Evolutionary conservation across 2,329 filamentous ascomycete genomes (phyloP), one percentile per base, ranked within the genome.

Genomic region (Aspergillus chevalieri): DNA sequence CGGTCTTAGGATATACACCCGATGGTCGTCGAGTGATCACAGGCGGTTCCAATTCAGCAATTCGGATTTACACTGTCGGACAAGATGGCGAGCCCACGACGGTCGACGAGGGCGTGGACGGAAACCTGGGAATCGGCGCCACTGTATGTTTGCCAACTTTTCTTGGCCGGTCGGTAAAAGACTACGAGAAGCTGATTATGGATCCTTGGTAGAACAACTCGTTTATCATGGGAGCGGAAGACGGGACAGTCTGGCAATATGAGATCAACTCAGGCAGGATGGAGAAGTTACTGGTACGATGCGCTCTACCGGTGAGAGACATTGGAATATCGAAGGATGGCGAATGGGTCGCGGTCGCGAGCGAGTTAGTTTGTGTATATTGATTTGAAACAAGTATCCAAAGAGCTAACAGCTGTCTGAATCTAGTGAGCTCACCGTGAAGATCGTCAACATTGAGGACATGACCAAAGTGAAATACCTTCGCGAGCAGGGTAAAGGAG

Each of bases 161-260:
- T 17, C 9, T 8, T 38, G 34, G 9, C 34, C 9, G n/a, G 34
- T 19, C 14, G 22, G 14, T 15, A 28, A 30, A 47, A 50, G 10
- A 30, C 9, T 30, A 12, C 26, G 26, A 30, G 47, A 48, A 14
- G 22, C 51, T 54, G 47, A 55, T 12, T 8, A 22, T 34, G 38
- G 26, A 26, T 14, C 55, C 26, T 30, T 30, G 26, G 9, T 30
- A 84, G 81, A 82, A 92, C 64, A 82, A 86, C 52, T 90, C 87
- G 68, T 95, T 96, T 65, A 82, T 97, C 42, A 84, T 89, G 53
- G 93, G 90, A 24, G 88, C 89, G 17, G 92, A 98, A 69, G 91
- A 97, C 72, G 93, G 94, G 63, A 93, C 87, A n/a, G 89, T 98
- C 62, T 95, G 87, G 75, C 83, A 90, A 60, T 98, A 94, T 74